phyloP scores from a whole-genome alignment of 2,329 filamentous ascomycete species.

The Epichloe baconii region DNA sequence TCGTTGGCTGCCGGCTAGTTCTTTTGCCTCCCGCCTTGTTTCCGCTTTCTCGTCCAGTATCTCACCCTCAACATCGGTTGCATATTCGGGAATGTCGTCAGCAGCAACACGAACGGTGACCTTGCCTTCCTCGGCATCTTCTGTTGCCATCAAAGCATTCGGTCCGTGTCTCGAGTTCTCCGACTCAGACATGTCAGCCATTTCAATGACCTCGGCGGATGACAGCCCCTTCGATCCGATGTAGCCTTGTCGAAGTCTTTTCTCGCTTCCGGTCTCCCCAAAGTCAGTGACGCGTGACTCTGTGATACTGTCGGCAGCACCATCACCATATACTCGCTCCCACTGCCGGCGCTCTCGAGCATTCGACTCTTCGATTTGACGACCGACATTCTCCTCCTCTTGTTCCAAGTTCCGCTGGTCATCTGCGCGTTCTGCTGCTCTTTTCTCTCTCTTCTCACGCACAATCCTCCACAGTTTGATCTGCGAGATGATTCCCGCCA shows the following conservation, averaged over 20 bases:
- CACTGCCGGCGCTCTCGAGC: slow-evolving; percentile 52
- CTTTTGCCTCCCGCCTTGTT: slow-evolving; percentile 9
- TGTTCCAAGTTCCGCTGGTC: slow-evolving; percentile 40
- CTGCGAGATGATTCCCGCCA: slow-evolving; percentile 72
- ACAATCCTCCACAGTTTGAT: slow-evolving; percentile 77
- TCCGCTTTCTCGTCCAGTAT: slow-evolving; percentile 17
- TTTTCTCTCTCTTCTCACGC: slow-evolving; percentile 44
- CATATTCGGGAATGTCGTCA: slow-evolving; percentile 29
- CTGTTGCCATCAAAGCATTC: slow-evolving; percentile 28
- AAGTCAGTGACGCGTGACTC: slow-evolving; percentile 37
- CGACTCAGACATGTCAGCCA: slow-evolving; percentile 33
- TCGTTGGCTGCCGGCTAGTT: slow-evolving; percentile 9
- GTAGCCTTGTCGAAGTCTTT: slow-evolving; percentile 22
- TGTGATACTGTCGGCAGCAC: slow-evolving; percentile 23
- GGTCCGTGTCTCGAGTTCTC: slow-evolving; percentile 17
- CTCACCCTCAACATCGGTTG: slow-evolving; percentile 12
- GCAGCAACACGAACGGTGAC: slow-evolving; percentile 40
- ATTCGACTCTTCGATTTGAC: slow-evolving; percentile 49
- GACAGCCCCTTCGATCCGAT: slow-evolving; percentile 23
- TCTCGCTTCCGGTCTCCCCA: slow-evolving; percentile 35
- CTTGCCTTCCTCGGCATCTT: slow-evolving; percentile 28
- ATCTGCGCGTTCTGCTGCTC: slow-evolving; percentile 35
- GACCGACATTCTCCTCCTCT: slow-evolving; percentile 59
- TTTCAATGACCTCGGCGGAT: slow-evolving; percentile 38
- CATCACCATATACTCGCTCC: slow-evolving; percentile 66